Conservation (phyloP, 2,329 filamentous ascomycete species). For the Capronia epimyces region DNA sequence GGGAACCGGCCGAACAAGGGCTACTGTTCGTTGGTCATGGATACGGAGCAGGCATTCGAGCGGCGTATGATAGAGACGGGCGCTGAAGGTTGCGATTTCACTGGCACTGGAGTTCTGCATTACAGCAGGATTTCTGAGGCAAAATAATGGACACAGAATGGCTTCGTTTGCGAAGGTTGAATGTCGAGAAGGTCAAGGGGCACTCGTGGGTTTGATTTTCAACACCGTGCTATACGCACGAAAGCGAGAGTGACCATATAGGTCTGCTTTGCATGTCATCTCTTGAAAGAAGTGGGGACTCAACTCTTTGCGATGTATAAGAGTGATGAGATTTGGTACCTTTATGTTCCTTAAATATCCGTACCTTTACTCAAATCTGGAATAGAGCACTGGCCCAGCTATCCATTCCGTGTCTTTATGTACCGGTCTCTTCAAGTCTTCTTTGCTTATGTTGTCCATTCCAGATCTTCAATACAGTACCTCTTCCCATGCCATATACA, state of each 20-base stretch:
- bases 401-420: too few species aligned
- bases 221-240: not conserved
- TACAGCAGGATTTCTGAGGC: not conserved
- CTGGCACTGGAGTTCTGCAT: too few species aligned
- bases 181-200: too few species aligned
- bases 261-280: not conserved
- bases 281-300: not conserved
- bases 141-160: too few species aligned
- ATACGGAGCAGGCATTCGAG: constrained; percentile 1
- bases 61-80: not conserved
- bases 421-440: too few species aligned
- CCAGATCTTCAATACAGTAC: too few species aligned
- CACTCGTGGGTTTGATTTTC: not conserved
- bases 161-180: too few species aligned
- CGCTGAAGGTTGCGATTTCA: not conserved
- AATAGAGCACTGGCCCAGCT: not conserved
- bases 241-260: not conserved
- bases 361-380: not conserved
- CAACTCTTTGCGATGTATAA: not conserved
- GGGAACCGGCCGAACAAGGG: not conserved
- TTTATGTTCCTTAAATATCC: not conserved
- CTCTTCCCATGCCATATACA: too few species aligned
- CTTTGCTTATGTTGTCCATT: too few species aligned
- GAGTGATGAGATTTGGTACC: not conserved
- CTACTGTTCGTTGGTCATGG: not conserved